Evolutionary conservation across 1,284 basidiomycete genomes (phyloP).

Genomic region (Leccinum subrobustum): DNA sequence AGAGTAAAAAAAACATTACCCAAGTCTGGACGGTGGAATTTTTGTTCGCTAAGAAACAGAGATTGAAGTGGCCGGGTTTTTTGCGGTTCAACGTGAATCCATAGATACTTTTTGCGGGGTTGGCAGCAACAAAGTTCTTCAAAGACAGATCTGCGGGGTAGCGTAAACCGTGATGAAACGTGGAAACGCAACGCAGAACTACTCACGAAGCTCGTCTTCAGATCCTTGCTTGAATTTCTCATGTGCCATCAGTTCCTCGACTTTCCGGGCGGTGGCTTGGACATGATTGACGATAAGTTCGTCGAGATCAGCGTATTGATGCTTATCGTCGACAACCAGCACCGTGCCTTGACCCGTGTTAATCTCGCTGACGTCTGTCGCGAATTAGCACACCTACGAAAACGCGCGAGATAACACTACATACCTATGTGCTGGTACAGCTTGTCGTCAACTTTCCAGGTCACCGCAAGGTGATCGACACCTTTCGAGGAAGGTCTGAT

Average conservation of each 20-base stretch:
- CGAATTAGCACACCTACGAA: slow-evolving; percentile 7
- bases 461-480: no score
- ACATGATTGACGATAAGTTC: slow-evolving; percentile 98
- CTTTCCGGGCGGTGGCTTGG: slow-evolving; percentile 89
- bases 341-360: slow-evolving; percentile 74
- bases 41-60: slow-evolving; percentile 93
- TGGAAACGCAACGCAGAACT: not conserved
- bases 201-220: slow-evolving; percentile 88
- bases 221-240: slow-evolving; percentile 93
- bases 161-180: not conserved
- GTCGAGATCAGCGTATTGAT: slow-evolving; percentile 93
- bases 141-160: slow-evolving; percentile 72
- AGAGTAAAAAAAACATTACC: slow-evolving; percentile 46
- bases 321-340: slow-evolving; percentile 79
- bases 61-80: slow-evolving; percentile 89
- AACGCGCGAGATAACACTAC: slow-evolving; percentile 12
- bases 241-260: slow-evolving; percentile 93
- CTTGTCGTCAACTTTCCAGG: no score
- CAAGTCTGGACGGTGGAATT: slow-evolving; percentile 89
- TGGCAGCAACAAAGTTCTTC: slow-evolving; percentile 88
- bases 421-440: slow-evolving; percentile 96
- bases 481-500: no score
- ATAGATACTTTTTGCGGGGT: slow-evolving; percentile 93
- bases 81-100: slow-evolving; percentile 93
- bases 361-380: slow-evolving; percentile 85